phyloP scores from a whole-genome alignment of 225 moss, liverwort and hornwort genomes.

The Climacium dendroides region DNA sequence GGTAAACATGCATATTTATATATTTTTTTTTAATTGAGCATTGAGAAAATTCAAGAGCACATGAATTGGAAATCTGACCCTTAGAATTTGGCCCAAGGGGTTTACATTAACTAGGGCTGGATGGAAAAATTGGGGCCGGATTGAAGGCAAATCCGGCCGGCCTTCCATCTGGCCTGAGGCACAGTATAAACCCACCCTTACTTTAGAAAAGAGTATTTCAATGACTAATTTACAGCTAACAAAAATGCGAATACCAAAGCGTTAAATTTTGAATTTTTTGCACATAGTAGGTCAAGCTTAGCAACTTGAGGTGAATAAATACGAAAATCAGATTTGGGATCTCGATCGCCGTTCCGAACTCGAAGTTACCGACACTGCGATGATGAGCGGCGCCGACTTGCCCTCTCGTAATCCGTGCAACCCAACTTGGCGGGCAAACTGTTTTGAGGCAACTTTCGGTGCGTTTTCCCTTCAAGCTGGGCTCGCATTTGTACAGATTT shows the following conservation, averaged over 20 bases:
- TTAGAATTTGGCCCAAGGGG: too few species aligned
- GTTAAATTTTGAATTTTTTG: background rate
- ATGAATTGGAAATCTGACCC: too few species aligned
- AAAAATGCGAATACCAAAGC: background rate
- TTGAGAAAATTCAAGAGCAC: too few species aligned
- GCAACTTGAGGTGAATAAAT: background rate
- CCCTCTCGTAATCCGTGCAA: background rate
- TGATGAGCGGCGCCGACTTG: background rate
- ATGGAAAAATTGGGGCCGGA: too few species aligned
- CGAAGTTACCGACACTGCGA: background rate
- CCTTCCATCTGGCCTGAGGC: too few species aligned
- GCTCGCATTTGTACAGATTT: background rate
- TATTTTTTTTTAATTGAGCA: too few species aligned
- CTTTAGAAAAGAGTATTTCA: too few species aligned
- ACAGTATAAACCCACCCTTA: too few species aligned
- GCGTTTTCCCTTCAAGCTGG: background rate
- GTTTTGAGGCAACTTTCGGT: background rate
- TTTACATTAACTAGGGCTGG: too few species aligned
- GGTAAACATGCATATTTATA: too few species aligned
- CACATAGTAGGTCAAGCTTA: background rate
- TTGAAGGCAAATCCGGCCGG: too few species aligned
- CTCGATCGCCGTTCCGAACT: background rate
- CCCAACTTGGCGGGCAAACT: background rate
- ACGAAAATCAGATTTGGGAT: background rate
- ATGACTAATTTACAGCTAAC: background rate